These are phyloP conservation scores for Diaporthe caulivora DNA, from an alignment of 2,329 filamentous ascomycete genomes.

Conservation along the genomic window DNA sequence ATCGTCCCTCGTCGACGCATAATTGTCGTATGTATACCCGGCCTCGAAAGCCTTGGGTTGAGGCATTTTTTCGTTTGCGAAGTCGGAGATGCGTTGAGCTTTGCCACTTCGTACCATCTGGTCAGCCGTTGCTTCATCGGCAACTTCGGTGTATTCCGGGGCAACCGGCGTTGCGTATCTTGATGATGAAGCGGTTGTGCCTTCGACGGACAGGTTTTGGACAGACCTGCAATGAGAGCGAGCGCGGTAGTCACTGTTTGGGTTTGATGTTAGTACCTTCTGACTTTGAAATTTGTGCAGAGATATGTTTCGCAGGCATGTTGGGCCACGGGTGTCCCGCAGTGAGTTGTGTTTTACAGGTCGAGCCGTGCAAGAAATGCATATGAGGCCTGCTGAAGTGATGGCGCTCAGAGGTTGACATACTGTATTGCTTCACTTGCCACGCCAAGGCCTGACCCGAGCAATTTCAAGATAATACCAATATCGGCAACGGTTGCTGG, in stretches of 20 bases:
- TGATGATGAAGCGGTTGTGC: constrained; percentile 20
- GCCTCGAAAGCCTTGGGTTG: constrained; percentile 2
- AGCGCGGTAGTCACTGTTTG: constrained; percentile 35
- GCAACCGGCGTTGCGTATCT: neutral
- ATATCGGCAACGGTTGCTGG: neutral
- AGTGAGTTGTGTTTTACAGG: neutral
- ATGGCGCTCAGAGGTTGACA: neutral
- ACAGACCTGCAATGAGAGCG: constrained; percentile 34
- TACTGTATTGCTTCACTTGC: constrained; percentile 43
- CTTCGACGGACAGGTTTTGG: constrained; percentile 6
- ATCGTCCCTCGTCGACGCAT: constrained; percentile 22
- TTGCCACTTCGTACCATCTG: constrained; percentile 23
- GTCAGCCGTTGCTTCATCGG: constrained; percentile 33
- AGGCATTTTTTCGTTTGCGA: constrained; percentile 18
- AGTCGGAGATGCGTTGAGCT: constrained; percentile 20
- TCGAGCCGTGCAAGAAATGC: neutral
- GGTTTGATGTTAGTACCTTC: neutral
- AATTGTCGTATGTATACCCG: constrained; percentile 28
- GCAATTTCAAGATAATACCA: constrained; percentile 32
- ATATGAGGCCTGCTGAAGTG: fast-evolving
- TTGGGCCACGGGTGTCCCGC: neutral
- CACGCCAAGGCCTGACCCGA: constrained; percentile 40
- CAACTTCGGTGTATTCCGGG: constrained; percentile 37
- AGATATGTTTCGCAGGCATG: too few species aligned
- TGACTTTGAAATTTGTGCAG: too few species aligned